A percentile compares a stretch with the other conserved stretches of the same genome.
These are phyloP conservation scores for Syzygium oleosum DNA, from an alignment of 345 rosid species.

Conservation along the genomic window DNA sequence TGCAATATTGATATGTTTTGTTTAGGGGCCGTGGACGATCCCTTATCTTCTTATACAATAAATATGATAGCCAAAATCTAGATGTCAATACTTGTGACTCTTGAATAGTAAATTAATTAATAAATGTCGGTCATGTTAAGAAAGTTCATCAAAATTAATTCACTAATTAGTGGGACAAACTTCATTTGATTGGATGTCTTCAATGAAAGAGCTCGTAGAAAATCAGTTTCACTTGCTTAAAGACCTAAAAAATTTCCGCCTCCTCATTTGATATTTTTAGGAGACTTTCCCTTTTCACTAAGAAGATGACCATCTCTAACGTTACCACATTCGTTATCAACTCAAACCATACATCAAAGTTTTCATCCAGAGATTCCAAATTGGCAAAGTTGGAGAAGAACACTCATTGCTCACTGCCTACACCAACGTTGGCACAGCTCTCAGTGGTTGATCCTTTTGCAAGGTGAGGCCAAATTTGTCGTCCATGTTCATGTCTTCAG, in stretches of 20 bases:
- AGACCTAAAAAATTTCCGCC: neutral
- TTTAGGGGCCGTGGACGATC: too few species aligned
- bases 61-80: too few species aligned
- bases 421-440: neutral
- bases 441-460: slow-evolving; percentile 14
- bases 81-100: too few species aligned
- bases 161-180: neutral
- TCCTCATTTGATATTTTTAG: neutral
- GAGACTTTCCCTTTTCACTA: neutral
- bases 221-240: neutral
- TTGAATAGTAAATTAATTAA: too few species aligned
- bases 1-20: too few species aligned
- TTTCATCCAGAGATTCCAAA: neutral
- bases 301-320: neutral
- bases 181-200: neutral
- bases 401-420: neutral
- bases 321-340: neutral
- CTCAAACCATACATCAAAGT: too few species aligned
- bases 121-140: neutral
- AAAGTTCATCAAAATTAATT: neutral
- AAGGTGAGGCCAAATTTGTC: slow-evolving; percentile 14
- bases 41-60: too few species aligned
- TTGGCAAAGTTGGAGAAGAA: neutral
- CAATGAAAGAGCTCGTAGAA: neutral
- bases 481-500: slow-evolving; percentile 7